Evolutionary conservation across 2,329 filamentous ascomycete genomes (phyloP).

Genomic region (Sporothrix brasiliensis): DNA sequence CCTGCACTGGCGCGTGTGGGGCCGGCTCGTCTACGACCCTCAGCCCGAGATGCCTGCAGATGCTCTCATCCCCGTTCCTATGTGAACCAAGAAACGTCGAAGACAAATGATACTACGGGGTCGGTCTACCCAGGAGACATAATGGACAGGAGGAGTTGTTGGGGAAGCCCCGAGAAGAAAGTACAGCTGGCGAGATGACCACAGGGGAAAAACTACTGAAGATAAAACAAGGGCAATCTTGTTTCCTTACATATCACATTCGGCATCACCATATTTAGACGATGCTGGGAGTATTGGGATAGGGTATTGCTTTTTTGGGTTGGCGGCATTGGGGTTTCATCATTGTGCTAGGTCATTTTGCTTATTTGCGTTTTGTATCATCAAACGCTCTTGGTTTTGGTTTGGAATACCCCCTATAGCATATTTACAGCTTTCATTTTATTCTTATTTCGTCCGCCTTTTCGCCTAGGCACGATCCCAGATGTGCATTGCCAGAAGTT

Average conservation of each 20-base stretch:
- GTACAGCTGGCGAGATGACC: not conserved
- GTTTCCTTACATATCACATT: not conserved
- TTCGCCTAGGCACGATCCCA: not conserved
- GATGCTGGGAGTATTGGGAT: slow-evolving; percentile 23
- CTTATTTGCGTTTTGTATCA: not conserved
- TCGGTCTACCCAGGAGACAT: not conserved
- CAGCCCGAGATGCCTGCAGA: slow-evolving; percentile 9
- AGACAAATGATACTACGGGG: not conserved
- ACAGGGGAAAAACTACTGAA: not conserved
- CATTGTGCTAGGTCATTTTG: slow-evolving; percentile 14
- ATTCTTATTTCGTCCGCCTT: not conserved
- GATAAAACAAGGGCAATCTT: not conserved
- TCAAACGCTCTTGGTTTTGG: slow-evolving; percentile 9
- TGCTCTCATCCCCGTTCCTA: slow-evolving; percentile 22
- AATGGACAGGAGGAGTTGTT: not conserved
- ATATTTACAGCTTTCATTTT: slow-evolving; percentile 21
- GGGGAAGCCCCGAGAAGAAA: not conserved
- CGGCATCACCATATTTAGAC: slow-evolving; percentile 30
- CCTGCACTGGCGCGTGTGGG: slow-evolving; percentile 90
- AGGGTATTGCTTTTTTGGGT: not conserved
- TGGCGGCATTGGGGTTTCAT: slow-evolving; percentile 1
- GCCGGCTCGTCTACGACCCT: slow-evolving; percentile 66
- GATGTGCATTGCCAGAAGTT: too few relatives aligned
- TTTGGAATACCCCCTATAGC: slow-evolving; percentile 32
- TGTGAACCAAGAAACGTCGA: not conserved